These are phyloP conservation scores for Pholiota molesta DNA, from an alignment of 768 basidiomycete genomes.

Conservation along the genomic window DNA sequence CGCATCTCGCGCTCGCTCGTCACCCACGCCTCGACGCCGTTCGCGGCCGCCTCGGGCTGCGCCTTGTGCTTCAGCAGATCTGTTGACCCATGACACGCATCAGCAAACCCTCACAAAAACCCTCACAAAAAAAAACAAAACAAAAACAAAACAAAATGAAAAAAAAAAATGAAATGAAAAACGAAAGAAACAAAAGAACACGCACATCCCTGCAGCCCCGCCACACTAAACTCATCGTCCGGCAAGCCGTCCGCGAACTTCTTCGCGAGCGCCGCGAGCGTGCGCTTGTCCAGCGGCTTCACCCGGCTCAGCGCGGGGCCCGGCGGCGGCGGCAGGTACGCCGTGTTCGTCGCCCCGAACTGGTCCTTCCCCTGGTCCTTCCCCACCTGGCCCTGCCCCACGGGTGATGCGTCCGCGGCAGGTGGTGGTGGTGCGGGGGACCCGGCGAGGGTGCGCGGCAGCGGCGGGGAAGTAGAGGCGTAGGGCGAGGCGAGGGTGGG, in stretches of 20 bases:
- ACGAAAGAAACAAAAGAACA: slow-evolving; percentile 33
- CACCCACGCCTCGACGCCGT: slow-evolving; percentile 73
- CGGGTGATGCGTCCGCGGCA: no score
- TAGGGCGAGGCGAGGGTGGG: slow-evolving; percentile 10
- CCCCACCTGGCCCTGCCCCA: no score
- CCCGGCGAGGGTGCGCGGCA: slow-evolving; percentile 24
- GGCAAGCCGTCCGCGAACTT: slow-evolving; percentile 82
- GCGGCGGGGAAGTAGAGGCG: slow-evolving; percentile 18
- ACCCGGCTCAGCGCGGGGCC: slow-evolving; percentile 60
- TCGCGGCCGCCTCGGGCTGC: slow-evolving; percentile 74
- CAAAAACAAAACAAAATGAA: no score
- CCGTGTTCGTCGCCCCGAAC: slow-evolving; percentile 60
- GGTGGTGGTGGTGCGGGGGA: no score
- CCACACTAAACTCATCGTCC: slow-evolving; percentile 86
- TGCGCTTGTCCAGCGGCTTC: slow-evolving; percentile 65
- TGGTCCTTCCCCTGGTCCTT: no score
- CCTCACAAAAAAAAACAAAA: no score
- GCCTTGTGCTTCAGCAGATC: slow-evolving; percentile 86
- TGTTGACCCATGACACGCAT: no score
- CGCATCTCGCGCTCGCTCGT: slow-evolving; percentile 72
- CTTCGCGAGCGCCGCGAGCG: slow-evolving; percentile 71
- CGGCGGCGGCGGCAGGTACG: slow-evolving; percentile 66
- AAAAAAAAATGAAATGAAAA: no score
- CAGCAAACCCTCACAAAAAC: no score
- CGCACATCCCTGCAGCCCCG: slow-evolving; percentile 89